Conservation (phyloP, 2,329 filamentous ascomycete genomes). For the Cladosporium velox region DNA sequence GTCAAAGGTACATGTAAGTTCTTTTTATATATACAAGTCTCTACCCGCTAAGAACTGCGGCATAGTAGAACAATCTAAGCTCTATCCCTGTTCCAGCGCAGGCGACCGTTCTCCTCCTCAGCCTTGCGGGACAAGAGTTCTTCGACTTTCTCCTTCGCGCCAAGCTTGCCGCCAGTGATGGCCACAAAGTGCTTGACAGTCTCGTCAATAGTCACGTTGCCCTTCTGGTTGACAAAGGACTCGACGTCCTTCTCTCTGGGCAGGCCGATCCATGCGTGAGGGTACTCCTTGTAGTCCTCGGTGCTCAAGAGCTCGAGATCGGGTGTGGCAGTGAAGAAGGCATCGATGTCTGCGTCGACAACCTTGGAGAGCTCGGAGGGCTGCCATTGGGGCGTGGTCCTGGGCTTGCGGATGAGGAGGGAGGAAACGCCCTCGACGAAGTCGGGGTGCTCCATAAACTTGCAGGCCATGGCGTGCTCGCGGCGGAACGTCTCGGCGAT, state of each 20-base stretch:
- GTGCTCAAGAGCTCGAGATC: constrained; percentile 62
- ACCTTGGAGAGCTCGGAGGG: constrained; percentile 73
- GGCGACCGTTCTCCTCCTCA: constrained; percentile 1
- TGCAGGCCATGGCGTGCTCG: constrained; percentile 79
- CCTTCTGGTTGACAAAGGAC: constrained; percentile 39
- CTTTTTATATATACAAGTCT: constrained; percentile 8
- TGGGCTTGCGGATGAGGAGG: constrained; percentile 70
- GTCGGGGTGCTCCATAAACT: constrained; percentile 89
- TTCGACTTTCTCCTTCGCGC: constrained; percentile 60
- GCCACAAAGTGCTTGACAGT: constrained; percentile 44
- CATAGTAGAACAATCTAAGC: constrained; percentile 3
- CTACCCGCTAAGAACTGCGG: neutral
- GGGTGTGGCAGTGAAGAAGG: constrained; percentile 66
- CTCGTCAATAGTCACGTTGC: constrained; percentile 36
- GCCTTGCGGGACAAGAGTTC: constrained; percentile 58
- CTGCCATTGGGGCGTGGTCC: constrained; percentile 70
- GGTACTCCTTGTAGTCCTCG: constrained; percentile 67
- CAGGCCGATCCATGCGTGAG: constrained; percentile 68
- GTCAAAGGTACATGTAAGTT: constrained; percentile 1
- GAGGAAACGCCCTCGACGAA: constrained; percentile 91
- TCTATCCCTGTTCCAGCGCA: constrained; percentile 16
- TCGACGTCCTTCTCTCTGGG: constrained; percentile 69
- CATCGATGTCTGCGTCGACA: constrained; percentile 57
- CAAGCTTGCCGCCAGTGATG: constrained; percentile 48
- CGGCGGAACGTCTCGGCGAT: constrained; percentile 83